Evolutionary conservation across 2,329 filamentous ascomycete genomes (phyloP).

Genomic region (Rhinocladiella mackenziei): DNA sequence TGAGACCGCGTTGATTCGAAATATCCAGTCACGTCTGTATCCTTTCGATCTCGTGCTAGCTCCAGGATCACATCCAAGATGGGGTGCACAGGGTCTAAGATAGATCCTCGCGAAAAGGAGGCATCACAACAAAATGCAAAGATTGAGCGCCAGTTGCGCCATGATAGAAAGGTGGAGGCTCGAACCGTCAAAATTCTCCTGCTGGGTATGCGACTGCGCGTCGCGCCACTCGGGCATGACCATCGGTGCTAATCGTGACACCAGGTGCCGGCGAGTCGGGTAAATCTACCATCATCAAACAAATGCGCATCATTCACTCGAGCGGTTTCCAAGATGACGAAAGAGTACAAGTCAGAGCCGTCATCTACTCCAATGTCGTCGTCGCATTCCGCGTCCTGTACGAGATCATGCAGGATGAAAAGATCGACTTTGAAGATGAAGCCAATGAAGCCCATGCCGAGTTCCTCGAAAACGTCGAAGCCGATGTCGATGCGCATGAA

Average conservation of each 20-base stretch:
- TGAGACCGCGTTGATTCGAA: constrained; percentile 1
- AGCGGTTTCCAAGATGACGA: constrained; percentile 87
- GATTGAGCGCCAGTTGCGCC: constrained; percentile 79
- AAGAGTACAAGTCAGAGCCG: constrained; percentile 87
- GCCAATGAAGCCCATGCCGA: constrained; percentile 78
- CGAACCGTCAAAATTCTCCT: constrained; percentile 92
- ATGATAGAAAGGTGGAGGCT: constrained; percentile 80
- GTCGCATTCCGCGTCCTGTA: constrained; percentile 87
- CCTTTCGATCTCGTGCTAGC: not conserved
- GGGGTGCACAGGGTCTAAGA: constrained; percentile 45
- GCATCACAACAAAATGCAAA: constrained; percentile 51
- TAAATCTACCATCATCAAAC: constrained; percentile 95
- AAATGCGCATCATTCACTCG: constrained; percentile 97
- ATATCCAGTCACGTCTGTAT: too few relatives aligned
- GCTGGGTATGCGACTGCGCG: constrained; percentile 61
- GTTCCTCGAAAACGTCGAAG: constrained; percentile 67
- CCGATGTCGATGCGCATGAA: constrained; percentile 77
- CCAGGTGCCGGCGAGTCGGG: constrained; percentile 89
- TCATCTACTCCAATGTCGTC: constrained; percentile 92
- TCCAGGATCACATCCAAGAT: constrained; percentile 31
- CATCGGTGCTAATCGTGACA: constrained; percentile 6
- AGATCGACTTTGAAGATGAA: constrained; percentile 71
- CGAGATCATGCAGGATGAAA: constrained; percentile 84
- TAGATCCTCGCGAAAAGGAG: constrained; percentile 40
- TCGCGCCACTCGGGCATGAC: not conserved